Conservation (phyloP, 768 basidiomycete genomes). For the Tremella yokohamensis region DNA sequence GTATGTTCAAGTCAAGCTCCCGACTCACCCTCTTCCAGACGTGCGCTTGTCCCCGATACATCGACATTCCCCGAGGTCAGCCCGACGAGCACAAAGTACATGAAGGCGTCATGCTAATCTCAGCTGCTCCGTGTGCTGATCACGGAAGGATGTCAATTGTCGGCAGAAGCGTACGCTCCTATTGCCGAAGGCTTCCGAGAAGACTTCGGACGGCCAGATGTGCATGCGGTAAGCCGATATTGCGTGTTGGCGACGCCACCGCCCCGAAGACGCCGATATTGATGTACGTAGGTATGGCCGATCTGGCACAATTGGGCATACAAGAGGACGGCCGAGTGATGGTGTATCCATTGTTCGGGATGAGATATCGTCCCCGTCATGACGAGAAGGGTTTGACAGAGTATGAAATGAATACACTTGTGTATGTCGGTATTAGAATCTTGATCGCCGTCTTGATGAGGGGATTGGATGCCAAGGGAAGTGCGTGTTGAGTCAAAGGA, state of each 20-base stretch:
- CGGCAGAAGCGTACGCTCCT: not conserved
- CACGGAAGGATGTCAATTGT: not conserved
- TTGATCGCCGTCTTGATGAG: no score
- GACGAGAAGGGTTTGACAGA: no score
- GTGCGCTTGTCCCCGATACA: not conserved
- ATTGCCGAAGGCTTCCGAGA: not conserved
- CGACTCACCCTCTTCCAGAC: not conserved
- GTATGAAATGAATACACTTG: no score
- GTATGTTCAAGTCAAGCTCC: not conserved
- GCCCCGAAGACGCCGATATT: not conserved
- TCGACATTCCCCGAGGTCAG: not conserved
- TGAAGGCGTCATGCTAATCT: not conserved
- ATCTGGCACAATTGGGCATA: constrained; percentile 1
- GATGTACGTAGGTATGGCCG: not conserved
- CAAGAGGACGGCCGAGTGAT: not conserved
- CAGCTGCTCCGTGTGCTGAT: not conserved
- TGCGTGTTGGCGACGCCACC: no score
- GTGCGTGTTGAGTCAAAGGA: no score
- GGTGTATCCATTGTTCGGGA: no score
- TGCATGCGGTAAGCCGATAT: not conserved
- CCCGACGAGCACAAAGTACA: no score
- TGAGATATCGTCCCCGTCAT: no score
- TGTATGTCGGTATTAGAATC: no score
- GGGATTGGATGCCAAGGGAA: no score
- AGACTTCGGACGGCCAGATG: constrained; percentile 2